phyloP scores from a whole-genome alignment of 2,329 filamentous ascomycete genomes.

The Cercospora beticola region DNA sequence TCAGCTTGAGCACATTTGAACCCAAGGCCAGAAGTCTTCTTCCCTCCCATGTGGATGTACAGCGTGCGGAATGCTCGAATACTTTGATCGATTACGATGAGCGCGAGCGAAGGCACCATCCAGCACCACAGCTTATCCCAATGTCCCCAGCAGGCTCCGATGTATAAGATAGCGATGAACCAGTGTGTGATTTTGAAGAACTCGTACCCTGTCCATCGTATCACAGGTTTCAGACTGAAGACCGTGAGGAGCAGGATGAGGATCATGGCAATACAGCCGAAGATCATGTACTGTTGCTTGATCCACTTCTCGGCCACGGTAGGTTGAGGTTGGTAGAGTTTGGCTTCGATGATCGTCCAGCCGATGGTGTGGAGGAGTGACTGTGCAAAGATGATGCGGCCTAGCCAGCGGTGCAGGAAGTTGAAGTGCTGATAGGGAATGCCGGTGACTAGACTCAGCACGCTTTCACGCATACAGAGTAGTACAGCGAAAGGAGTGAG shows the following conservation, averaged over 20 bases:
- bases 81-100: slow-evolving; percentile 65
- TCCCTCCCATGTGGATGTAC: slow-evolving; percentile 53
- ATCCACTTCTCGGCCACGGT: slow-evolving; percentile 58
- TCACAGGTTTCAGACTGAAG: slow-evolving; percentile 59
- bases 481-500: slow-evolving; percentile 69
- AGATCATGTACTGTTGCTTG: slow-evolving; percentile 66
- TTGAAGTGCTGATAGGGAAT: slow-evolving; percentile 73
- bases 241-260: slow-evolving; percentile 62
- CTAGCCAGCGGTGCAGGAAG: slow-evolving; percentile 74
- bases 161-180: slow-evolving; percentile 69
- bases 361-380: slow-evolving; percentile 67
- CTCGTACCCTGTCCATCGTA: slow-evolving; percentile 70
- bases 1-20: slow-evolving; percentile 57
- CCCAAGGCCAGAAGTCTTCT: slow-evolving; percentile 43
- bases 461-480: slow-evolving; percentile 66
- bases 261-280: slow-evolving; percentile 68
- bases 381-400: slow-evolving; percentile 70
- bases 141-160: slow-evolving; percentile 74
- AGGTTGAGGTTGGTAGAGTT: slow-evolving; percentile 71
- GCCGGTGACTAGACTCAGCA: slow-evolving; percentile 68
- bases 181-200: slow-evolving; percentile 70
- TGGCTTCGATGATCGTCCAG: slow-evolving; percentile 67
- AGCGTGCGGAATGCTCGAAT: slow-evolving; percentile 59
- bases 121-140: slow-evolving; percentile 69
- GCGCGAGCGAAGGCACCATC: slow-evolving; percentile 63